phyloP scores from a whole-genome alignment of 192 early-diverging fungal genomes.

The Coemansia sp. region DNA sequence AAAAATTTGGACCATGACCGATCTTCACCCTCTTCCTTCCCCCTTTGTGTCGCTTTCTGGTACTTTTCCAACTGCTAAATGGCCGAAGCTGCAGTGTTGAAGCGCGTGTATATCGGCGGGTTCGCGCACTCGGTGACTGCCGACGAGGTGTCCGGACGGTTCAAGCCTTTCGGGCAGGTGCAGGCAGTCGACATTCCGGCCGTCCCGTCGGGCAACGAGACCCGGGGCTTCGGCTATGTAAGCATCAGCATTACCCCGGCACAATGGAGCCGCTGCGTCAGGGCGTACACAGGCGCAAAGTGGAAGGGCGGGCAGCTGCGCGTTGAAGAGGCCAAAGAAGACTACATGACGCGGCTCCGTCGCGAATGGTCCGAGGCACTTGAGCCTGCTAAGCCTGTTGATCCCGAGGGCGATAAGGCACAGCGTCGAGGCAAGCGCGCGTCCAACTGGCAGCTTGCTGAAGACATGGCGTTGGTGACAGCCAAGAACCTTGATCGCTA shows the following conservation, averaged over 20 bases:
- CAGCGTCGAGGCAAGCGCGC: neutral
- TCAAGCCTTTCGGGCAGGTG: conserved; percentile 67
- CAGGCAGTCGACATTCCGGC: conserved; percentile 19
- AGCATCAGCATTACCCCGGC: conserved; percentile 62
- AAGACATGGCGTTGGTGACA: conserved; percentile 68
- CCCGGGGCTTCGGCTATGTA: conserved; percentile 72
- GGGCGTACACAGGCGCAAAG: conserved; percentile 69
- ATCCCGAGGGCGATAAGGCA: conserved; percentile 26
- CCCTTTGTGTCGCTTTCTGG: neutral
- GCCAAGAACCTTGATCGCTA: conserved; percentile 63
- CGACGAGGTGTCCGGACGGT: conserved; percentile 59
- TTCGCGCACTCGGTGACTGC: conserved; percentile 56
- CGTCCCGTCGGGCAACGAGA: conserved; percentile 10
- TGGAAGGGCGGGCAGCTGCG: conserved; percentile 79
- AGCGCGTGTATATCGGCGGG: conserved; percentile 77
- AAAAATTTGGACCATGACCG: too few species aligned
- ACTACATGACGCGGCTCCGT: conserved; percentile 52
- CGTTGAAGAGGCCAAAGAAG: conserved; percentile 77
- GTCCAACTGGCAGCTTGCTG: conserved; percentile 48
- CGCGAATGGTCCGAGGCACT: conserved; percentile 47
- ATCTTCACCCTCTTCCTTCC: too few species aligned
- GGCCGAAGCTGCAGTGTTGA: conserved; percentile 35
- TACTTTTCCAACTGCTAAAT: conserved; percentile 1
- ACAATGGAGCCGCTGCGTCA: conserved; percentile 65
- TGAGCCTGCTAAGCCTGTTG: neutral